Percentiles rank a stretch among this genome's conserved stretches.
phyloP scores from a whole-genome alignment of 352 stramenopile species.

The Globisporangium rhizosaccharum region DNA sequence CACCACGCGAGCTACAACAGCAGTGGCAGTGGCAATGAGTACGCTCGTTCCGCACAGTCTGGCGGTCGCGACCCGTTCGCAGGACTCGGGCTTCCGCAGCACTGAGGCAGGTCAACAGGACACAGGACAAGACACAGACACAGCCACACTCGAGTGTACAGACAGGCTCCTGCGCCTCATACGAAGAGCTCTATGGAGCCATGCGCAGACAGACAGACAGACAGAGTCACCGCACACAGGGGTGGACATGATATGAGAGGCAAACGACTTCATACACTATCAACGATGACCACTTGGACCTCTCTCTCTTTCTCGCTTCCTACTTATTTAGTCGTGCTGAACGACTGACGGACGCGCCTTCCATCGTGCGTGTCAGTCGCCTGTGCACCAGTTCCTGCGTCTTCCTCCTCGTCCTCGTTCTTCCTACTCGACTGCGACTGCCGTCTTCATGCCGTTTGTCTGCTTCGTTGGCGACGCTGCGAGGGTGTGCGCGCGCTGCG shows the following conservation, averaged over 20 bases:
- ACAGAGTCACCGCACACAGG: too few relatives aligned
- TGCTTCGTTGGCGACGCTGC: slow-evolving; percentile 10
- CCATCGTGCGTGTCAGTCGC: neutral
- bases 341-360: neutral
- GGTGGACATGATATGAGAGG: neutral
- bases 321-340: neutral
- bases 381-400: neutral
- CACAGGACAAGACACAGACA: slow-evolving; percentile 5
- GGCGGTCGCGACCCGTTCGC: slow-evolving; percentile 66
- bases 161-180: neutral
- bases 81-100: slow-evolving; percentile 54
- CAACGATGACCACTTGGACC: neutral
- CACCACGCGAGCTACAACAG: slow-evolving; percentile 7
- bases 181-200: too few relatives aligned
- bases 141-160: neutral
- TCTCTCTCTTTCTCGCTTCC: neutral
- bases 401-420: neutral
- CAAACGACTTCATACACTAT: slow-evolving; percentile 2
- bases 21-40: neutral
- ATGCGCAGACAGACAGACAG: too few relatives aligned
- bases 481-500: slow-evolving; percentile 13
- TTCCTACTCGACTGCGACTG: slow-evolving; percentile 27
- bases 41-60: slow-evolving; percentile 5
- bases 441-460: slow-evolving; percentile 11
- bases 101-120: slow-evolving; percentile 8